Evolutionary conservation across 805 yeast genomes (phyloP), one percentile per base, ranked within the genome.

Genomic region (Priceomyces castillae): DNA sequence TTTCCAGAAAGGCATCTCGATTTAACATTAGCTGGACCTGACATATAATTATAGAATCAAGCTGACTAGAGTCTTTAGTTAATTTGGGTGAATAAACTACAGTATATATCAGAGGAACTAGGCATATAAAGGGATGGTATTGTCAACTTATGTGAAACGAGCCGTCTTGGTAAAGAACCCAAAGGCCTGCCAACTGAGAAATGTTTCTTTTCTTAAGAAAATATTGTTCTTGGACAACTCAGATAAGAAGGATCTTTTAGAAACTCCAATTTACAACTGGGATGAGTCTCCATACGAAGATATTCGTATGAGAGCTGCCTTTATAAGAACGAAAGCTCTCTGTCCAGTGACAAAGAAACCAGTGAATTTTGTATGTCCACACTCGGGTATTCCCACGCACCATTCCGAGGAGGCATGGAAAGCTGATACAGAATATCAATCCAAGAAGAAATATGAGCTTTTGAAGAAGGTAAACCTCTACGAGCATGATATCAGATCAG

Each of bases 381-480:
- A 78, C 44, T 86, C 96, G 3, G 99, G 99, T 2, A 90, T 94
- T 40, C 99, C 99, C 18, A 94, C 99, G 3, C 99, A 94, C 63
- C 95, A 88, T 59, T 82, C 88, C 16, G 75, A 76, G 58, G 89
- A 85, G 51, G 97, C 96, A 1, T 94, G 97, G 96, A 83, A 82
- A 56, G 66, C 70, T 43, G 98, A 94, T 62, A 69, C 58, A 6
- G 80, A 77, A 18, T 90, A 90, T 62, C 97, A 88, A 56, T 57
- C 68, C 18, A 59, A 78, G 19, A 77, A 82, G 54, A 79, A 73
- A 49, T 86, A 86, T 63, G 87, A 89, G 57, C 65, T 79, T 35
- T 76, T 94, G 70, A 85, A 84, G 57, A 85, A 86, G 67, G 97
- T 88, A 34, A 94, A 94, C 65, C 79, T 87, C 41, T 92, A 83